Evolutionary conservation across 495 filamentous ascomycete genomes (phyloP), one percentile per base, ranked within the genome.

Genomic region (Tuber umbilicatum): DNA sequence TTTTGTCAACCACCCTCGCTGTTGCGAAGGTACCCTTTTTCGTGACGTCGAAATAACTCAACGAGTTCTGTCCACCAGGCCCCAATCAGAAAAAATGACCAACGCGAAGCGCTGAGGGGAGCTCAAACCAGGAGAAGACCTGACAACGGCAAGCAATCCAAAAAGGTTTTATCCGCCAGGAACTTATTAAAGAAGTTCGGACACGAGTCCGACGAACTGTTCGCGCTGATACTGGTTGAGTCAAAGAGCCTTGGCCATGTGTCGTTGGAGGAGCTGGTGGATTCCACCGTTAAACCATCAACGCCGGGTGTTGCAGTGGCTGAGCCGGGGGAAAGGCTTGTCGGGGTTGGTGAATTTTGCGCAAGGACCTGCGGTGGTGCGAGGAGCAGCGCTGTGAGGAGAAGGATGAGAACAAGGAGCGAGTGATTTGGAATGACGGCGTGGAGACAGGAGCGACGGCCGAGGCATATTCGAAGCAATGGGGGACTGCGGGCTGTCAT

Each of bases 11-110:
- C 23, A 77, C 60, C 37, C 73, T 71, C 4, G 80, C 79, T 21
- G 72, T 82, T 19, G 74, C 31, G 42, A 82, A 82, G 37, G 70
- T 75, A 21, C 80, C 77, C 5, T 80, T 35, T 42, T 72, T 80
- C 21, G 80, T 77, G 64, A 82, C 76, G 60, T 82, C 77, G 47
- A 82, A 82, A 43, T 77, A 82, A 3, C 72, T 74, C 47, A 75
- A 70, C 21, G 80, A 82, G 68, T 82, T 81, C 80, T 82, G 45
- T 43, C 45, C 38, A n/a, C 50, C 50, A 39, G 42, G 50, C 37
- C 70, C 70, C 31, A 27, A 55, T 77, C 70, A 77, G 72, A 37
- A 68, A 68, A 38, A 40, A 35, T 73, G 40, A 27, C 21, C 68
- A 17, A 21, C 3, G 31, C 31, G 39, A 39, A 69, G 23, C 17